Evolutionary conservation across 371 early-diverging fungal species (phyloP).

Genomic region (Rhizopus delemar): DNA sequence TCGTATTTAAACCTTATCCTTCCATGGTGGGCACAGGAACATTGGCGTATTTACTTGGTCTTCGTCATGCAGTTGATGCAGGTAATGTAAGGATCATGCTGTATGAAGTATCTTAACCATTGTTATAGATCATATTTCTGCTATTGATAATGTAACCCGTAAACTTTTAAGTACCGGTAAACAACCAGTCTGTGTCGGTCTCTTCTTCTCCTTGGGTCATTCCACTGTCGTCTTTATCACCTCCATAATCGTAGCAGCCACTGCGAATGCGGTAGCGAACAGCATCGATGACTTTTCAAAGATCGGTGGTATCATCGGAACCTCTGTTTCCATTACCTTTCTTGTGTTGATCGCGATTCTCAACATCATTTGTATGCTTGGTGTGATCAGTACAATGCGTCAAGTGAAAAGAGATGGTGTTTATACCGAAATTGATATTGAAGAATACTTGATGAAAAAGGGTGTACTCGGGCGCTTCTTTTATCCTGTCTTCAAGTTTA

Average conservation of each 20-base stretch:
- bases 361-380: conserved; percentile 53
- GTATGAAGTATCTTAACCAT: not conserved
- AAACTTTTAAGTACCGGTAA: conserved; percentile 51
- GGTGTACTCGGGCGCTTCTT: conserved; percentile 58
- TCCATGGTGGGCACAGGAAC: conserved; percentile 52
- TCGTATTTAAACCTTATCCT: conserved; percentile 42
- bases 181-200: conserved; percentile 60
- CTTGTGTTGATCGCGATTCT: conserved; percentile 60
- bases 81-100: conserved; percentile 21
- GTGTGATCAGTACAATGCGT: conserved; percentile 41
- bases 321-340: conserved; percentile 59
- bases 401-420: conserved; percentile 45
- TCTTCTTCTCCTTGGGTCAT: conserved; percentile 72
- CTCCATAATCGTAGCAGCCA: conserved; percentile 53
- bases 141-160: conserved; percentile 74
- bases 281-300: conserved; percentile 50
- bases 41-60: conserved; percentile 66
- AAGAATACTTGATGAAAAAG: conserved; percentile 36
- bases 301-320: conserved; percentile 61
- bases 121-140: conserved; percentile 64
- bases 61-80: conserved; percentile 74
- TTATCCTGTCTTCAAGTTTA: conserved; percentile 55
- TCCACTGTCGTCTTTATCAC: conserved; percentile 66
- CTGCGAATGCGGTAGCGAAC: conserved; percentile 52
- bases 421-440: conserved; percentile 49